Base-by-base conservation (phyloP, 225 moss, liverwort and hornwort species). In the Sphagnum tenellum region DNA sequence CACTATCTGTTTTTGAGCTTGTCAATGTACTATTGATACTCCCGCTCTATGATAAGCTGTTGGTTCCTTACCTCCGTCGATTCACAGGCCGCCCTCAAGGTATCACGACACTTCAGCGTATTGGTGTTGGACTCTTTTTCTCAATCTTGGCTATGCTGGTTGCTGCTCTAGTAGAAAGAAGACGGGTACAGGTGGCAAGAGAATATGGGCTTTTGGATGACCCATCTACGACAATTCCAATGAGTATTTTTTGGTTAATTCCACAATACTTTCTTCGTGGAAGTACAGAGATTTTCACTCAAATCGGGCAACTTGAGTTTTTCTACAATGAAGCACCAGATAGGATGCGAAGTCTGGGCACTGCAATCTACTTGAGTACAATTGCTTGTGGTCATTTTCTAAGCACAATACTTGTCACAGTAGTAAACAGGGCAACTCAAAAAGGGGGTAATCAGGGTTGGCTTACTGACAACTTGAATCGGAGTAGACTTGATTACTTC, bases 181-280 rank as follows among this genome's bases (percentile, higher is more conserved):
- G 76, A 73, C 69, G 90, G 45, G 79, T 91, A 9, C 76, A 57
- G 49, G 86, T 81, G 6, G 90, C 88, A 8, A 64, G 71, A 50
- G 85, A 79, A 12, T 59, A 81, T 55, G 79, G 76, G 29, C 72
- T 91, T 69, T 74, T 88, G 7, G 88, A 91, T 67, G 68, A 79
- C 46, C 88, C 90, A 9, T 70, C 81, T 7, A 61, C 61, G 3
- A 73, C 76, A 44, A 81, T 91, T 70, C 88, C 88, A 3, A 75
- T 91, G 70, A 91, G 86, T 64, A 73, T 91, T 52, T 89, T 89
- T 63, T 89, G 89, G 89, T 69, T 89, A 6, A 61, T 89, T 11
- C 89, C 89, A 5, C 89, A 89, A 60, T 84, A 87, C 57, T 87
- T 84, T 54, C 70, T 89, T 8, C 76, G 86, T 12, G 89, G 89